A percentile compares a stretch with the other conserved stretches of the same genome.
Evolutionary conservation across 805 yeast genomes (phyloP).

Genomic region (Spathaspora sp.): DNA sequence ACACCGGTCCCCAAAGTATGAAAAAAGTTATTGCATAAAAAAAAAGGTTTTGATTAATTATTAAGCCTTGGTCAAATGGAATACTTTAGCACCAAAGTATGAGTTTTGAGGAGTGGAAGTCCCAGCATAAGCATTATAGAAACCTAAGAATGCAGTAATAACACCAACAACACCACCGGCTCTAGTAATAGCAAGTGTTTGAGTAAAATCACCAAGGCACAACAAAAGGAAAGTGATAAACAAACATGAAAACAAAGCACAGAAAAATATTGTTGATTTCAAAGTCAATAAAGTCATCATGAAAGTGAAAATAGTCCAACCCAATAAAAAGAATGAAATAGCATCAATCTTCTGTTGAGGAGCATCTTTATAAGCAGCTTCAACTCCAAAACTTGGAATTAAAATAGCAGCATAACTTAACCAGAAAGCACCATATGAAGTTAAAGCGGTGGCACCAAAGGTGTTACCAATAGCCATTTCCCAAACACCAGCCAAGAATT

Average conservation of each 20-base stretch:
- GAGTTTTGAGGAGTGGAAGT: constrained; percentile 31
- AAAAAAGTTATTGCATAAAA: neutral
- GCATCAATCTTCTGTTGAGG: constrained; percentile 22
- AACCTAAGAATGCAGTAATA: constrained; percentile 36
- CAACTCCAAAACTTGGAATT: constrained; percentile 29
- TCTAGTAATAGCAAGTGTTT: constrained; percentile 21
- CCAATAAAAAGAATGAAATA: constrained; percentile 33
- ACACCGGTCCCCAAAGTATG: constrained; percentile 1
- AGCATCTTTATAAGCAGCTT: constrained; percentile 25
- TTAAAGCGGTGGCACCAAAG: constrained; percentile 66
- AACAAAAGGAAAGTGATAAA: constrained; percentile 32
- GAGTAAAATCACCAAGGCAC: constrained; percentile 31
- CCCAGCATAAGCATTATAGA: constrained; percentile 41
- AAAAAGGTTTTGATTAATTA: neutral
- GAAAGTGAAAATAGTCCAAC: constrained; percentile 40
- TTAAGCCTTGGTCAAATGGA: constrained; percentile 18
- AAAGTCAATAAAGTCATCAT: constrained; percentile 31
- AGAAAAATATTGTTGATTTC: constrained; percentile 37
- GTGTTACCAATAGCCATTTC: constrained; percentile 62
- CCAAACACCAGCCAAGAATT: constrained; percentile 66
- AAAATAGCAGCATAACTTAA: constrained; percentile 29
- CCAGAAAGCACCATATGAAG: constrained; percentile 48
- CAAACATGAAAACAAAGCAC: constrained; percentile 27
- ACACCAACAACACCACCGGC: constrained; percentile 43
- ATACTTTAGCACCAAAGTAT: constrained; percentile 27